Evolutionary conservation across 176 grass and related monocot genomes (phyloP).

Genomic region (Eleusine indica): DNA sequence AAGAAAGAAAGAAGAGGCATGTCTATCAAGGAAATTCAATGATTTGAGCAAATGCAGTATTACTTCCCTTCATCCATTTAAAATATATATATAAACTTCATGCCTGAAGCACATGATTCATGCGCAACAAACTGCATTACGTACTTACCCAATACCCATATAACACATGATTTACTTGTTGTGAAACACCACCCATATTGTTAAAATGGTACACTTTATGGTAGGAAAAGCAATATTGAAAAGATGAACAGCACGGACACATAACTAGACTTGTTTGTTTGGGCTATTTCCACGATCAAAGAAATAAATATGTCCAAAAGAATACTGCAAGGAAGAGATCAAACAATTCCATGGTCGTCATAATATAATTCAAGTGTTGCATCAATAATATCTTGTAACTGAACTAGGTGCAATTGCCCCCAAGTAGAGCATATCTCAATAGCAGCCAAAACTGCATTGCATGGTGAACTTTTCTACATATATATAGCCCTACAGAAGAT

Average conservation of each 20-base stretch:
- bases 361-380: background rate
- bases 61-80: background rate
- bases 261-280: background rate
- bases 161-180: background rate
- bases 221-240: background rate
- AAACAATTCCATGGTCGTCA: background rate
- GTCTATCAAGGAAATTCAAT: background rate
- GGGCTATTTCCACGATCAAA: background rate
- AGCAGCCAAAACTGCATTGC: background rate
- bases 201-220: background rate
- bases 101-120: background rate
- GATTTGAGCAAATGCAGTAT: constrained; percentile 1
- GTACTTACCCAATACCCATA: constrained; percentile 1
- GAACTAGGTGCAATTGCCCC: background rate
- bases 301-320: too few relatives aligned
- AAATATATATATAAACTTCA: background rate
- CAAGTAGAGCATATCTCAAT: background rate
- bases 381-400: background rate
- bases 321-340: background rate
- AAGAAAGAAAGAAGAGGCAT: background rate
- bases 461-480: background rate
- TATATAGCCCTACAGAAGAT: background rate
- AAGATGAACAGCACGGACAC: background rate
- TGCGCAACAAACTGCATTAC: background rate
- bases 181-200: background rate